Evolutionary conservation across 2,329 filamentous ascomycete genomes (phyloP), one percentile per base, ranked within the genome.

Genomic region (Pyrenophora seminiperda): DNA sequence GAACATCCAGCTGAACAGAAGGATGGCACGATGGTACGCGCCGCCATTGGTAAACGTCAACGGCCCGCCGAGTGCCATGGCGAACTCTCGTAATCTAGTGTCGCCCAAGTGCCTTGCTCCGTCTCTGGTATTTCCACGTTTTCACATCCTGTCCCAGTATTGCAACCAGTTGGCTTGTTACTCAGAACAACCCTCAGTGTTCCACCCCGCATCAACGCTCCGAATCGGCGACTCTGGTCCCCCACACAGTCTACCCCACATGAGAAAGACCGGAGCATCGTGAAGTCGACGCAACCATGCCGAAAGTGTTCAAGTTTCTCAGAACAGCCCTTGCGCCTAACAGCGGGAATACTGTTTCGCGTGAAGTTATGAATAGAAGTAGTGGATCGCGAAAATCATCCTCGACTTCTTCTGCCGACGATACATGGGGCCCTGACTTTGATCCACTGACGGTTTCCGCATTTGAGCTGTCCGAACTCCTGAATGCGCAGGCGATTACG

Each of bases 391-490:
- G 65, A 31, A 68, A 70, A 32, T 53, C 60, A 13, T 69, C 66
- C 1, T 67, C 64, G 39, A 62, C 64, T 13, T 69, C 67, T 13
- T 65, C 60, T 14, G 59, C 53, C 44, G 57, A 59, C 30, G 58
- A 61, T 27, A 54, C 46, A 32, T 65, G 60, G 36, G 44, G 64
- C 7, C 58, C 66, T 19, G 65, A 69, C 9, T 70, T 71, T 53
- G 67, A 73, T 47, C 69, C 66, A 4, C 65, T 73, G 20, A 57
- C 61, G 2, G 53, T 60, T 1, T 66, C 68, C 3, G 70, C 68
- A 3, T 70, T 61, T 22, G 64, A 69, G 48, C 56, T 72, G 2
- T 65, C 68, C 3, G 62, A 69, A 41, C 57, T 73, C 45, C 43
- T 73, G 30, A 65, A 65, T 41, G 58, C 65, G 7, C 54, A 61